A percentile compares a stretch with the other conserved stretches of the same genome.
Evolutionary conservation across 192 early-diverging fungal species (phyloP).

Genomic region (Thamnidium elegans): DNA sequence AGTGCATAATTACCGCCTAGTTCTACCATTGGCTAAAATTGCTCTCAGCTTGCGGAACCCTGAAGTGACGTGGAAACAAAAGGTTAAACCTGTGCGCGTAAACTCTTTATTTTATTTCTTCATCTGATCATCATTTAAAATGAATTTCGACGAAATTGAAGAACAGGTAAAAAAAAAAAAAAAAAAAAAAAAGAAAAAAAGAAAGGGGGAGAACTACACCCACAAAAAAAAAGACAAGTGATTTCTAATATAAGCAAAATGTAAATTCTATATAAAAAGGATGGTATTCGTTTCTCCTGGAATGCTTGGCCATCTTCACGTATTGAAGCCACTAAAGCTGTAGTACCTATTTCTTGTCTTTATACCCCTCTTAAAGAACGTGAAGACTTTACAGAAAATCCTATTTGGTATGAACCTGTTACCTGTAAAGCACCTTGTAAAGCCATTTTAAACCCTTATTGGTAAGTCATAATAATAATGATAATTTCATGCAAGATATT

Average conservation of each 20-base stretch:
- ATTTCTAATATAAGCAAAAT: background rate
- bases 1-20: too few relatives aligned
- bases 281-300: conserved; percentile 96
- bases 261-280: conserved; percentile 31
- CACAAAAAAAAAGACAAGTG: background rate
- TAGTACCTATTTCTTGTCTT: conserved; percentile 91
- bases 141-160: conserved; percentile 87
- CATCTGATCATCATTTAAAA: conserved; percentile 23
- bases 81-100: too few relatives aligned
- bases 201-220: background rate
- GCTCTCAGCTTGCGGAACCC: too few relatives aligned
- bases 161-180: conserved; percentile 53
- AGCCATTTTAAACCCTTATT: conserved; percentile 97
- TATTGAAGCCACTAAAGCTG: conserved; percentile 87
- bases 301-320: conserved; percentile 95
- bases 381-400: conserved; percentile 61
- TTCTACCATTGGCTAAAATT: too few relatives aligned
- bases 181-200: background rate
- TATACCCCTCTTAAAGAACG: conserved; percentile 96
- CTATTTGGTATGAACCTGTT: conserved; percentile 95
- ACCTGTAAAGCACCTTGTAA: conserved; percentile 93
- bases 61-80: too few relatives aligned
- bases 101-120: background rate
- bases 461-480: conserved; percentile 50
- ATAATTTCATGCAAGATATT: background rate